Base-by-base conservation (phyloP, 495 filamentous ascomycete species). In the Podospora fimiseda region DNA sequence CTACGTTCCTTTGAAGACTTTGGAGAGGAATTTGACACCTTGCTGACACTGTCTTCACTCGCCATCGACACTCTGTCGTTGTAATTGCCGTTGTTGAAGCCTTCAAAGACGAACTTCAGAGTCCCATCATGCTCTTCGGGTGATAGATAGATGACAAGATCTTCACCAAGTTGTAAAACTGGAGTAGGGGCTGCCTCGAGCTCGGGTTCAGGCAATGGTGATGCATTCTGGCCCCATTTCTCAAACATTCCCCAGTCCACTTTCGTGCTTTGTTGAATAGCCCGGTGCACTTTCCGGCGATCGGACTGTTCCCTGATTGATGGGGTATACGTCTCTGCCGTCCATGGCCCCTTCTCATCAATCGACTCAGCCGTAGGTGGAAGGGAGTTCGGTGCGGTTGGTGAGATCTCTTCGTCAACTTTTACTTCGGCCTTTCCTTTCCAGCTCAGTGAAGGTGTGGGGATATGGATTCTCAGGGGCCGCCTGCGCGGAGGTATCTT, bases 61-160 rank as follows among this genome's bases (percentile, higher is more conserved):
- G n/a, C n/a, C 4, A 16, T 14, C 11, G 50, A 19, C 9, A 22
- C 19, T 7, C 38, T 9, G 19, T 27, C 13, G 18, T 39, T 56
- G 48, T 63, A 68, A 50, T 11, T 56, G 37, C 66, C 57, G 13
- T 63, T 55, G 22, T 51, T 56, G 43, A 72, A 64, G 11, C 61
- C 57, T 30, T 65, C 52, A 33, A 74, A 60, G 14, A 65, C 64
- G 6, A 53, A 57, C 15, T 71, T 62, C 3, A 74, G 55, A 2
- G 47, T 51, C 8, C 48, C 46, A 43, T 71, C 52, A 0, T 54
- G 56, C 9, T 62, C 50, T 8, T 64, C 61, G 1, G 55, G 57
- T 15, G 64, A 65, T 30, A 75, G 70, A 37, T 68, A 60, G 51
- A 77, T 56, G 2, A 75, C 66, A 14, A 74, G 50, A 46, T 77